Evolutionary conservation across 140 eudicot genomes (phyloP).

Genomic region (Stevia rebaudiana): DNA sequence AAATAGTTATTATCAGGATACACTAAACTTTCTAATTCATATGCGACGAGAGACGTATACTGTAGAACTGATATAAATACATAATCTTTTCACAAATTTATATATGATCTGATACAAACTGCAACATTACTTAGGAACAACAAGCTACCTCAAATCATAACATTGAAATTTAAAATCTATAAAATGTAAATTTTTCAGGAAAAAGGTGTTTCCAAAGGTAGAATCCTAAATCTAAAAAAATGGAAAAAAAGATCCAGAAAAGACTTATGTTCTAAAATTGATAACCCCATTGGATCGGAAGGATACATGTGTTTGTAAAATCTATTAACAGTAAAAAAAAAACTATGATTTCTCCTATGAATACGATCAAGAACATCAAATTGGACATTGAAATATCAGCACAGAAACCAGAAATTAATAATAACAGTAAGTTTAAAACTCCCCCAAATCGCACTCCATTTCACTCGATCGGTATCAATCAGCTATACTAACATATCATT

Average conservation of each 20-base stretch:
- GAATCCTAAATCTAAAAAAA: background rate
- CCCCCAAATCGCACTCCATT: background rate
- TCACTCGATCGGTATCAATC: background rate
- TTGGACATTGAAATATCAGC: background rate
- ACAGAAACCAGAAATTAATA: background rate
- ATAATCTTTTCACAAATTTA: background rate
- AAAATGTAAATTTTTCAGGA: background rate
- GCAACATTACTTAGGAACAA: background rate
- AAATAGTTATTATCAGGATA: conserved; percentile 4
- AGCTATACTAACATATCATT: background rate
- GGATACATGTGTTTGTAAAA: background rate
- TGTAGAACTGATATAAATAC: background rate
- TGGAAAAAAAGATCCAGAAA: background rate
- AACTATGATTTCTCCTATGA: background rate
- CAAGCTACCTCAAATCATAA: background rate
- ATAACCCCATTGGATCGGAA: conserved; percentile 8
- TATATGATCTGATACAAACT: background rate
- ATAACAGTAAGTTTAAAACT: background rate
- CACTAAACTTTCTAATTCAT: background rate
- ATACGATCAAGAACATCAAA: conserved; percentile 16
- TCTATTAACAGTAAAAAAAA: background rate
- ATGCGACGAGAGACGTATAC: background rate
- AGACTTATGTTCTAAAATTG: background rate
- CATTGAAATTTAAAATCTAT: background rate
- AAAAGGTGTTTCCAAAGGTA: background rate